Evolutionary conservation across 495 filamentous ascomycete species (phyloP), one percentile per base, ranked within the genome.

Genomic region (Penicillium canescens): DNA sequence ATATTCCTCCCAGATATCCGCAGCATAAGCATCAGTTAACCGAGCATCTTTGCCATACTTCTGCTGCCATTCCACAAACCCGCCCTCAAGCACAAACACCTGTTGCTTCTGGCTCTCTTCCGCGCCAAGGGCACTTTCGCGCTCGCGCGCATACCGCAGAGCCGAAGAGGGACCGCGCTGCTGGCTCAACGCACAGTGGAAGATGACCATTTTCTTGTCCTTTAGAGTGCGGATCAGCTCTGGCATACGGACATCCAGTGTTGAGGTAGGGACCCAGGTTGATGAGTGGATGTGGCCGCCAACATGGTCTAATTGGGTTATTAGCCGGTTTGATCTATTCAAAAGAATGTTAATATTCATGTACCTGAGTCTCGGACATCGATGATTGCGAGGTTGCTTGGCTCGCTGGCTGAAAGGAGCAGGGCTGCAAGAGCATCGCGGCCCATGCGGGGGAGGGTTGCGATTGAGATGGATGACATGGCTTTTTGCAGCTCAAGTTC

Each of bases 101-200:
- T 88, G 78, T 70, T 93, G 90, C 51, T 75, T 72, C 51, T 69
- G 71, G 47, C 62, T 68, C 20, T 72, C 73, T 11, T 72, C 68
- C 0, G 45, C 39, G 9, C 73, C 68, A 14, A 74, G 55, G 9
- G 54, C 44, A 6, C 63, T 57, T 48, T 75, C 73, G 0, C 74
- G 72, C 57, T 76, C 71, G 6, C 76, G 72, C 0, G 63, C 65
- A 57, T 79, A 78, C 3, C 69, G 69, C 12, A 78, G 59, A 4
- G 76, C 74, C 9, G 76, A 73, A 42, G 73, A 74, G 1, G 76
- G 76, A 1, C 76, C 76, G 14, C 94, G 82, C 72, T 94, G 88
- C 75, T 98, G 94, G 57, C 87, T 91, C 28, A 98, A 74, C n/a
- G 89, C 87, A 72, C 94, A 98, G 72, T 98, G 95, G 69, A 98